Base-by-base conservation (phyloP, 2,329 filamentous ascomycete genomes). In the Talaromyces marneffei region DNA sequence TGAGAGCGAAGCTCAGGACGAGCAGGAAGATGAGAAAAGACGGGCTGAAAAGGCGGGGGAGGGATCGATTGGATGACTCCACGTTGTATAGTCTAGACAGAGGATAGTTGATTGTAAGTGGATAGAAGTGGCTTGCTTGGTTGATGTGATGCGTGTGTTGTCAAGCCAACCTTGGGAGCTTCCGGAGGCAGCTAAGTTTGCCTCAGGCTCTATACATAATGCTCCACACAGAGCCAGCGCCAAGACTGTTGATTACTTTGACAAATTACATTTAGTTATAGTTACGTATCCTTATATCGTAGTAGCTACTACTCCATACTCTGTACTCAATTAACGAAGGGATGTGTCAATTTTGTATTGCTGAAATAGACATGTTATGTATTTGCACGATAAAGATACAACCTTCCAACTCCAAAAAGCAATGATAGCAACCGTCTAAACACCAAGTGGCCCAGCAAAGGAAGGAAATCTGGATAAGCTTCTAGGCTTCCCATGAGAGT, bases 1-100 rank as follows among this genome's bases (percentile, higher is more conserved):
- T 80, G 77, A 77, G 64, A 61, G 68, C 63, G 65, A 77, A 68
- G 66, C 70, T 69, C 65, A 76, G 68, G 62, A 72, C 65, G 61
- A 75, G 64, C 66, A 69, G 63, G 64, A 68, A 66, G 39, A 69
- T 63, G 70, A 66, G 66, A 65, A 70, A 60, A 46, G 55, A 61
- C 39, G 50, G 57, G 52, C 37, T 59, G 57, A 29, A 57, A 60
- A 59, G 27, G 57, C 42, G 57, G 53, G 57, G 39, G 23, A 42
- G 12, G 8, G 50, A 16, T n/a, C n/a, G 23, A 33, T 37, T 55
- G 42, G 58, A 44, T 40, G 57, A 20, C 1, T 52, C 29, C 61
- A 64, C 46, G 16, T 40, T 54, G 62, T 33, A 39, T 31, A n/a
- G 42, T n/a, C n/a, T 31, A 39, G 18, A 31, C 8, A 16, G 35